Conservation (phyloP, 2,329 filamentous ascomycete species). For the Pleoardoris graminearum region DNA sequence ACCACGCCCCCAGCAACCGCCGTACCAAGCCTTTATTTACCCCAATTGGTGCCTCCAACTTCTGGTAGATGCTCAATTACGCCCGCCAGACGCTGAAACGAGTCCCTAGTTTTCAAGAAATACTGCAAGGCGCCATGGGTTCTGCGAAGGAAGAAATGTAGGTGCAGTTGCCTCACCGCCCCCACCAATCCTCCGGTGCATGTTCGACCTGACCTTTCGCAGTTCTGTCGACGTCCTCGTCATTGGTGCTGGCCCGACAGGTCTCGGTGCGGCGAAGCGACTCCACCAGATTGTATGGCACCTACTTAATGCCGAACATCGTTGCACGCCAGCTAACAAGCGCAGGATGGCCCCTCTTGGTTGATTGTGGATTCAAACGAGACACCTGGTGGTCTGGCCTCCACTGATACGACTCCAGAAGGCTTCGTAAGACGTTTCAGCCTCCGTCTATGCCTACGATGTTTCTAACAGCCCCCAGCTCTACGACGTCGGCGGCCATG, state of each 20-base stretch:
- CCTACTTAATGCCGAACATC: neutral
- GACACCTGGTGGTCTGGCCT: slow-evolving; percentile 91
- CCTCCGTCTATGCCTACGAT: slow-evolving; percentile 12
- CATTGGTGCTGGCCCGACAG: slow-evolving; percentile 96
- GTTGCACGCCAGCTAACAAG: slow-evolving; percentile 30
- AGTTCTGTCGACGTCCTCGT: slow-evolving; percentile 96
- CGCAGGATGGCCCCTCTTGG: slow-evolving; percentile 89
- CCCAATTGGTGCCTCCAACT: slow-evolving; percentile 22
- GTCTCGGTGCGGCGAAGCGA: slow-evolving; percentile 96
- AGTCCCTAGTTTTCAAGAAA: slow-evolving; percentile 49
- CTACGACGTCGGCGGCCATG: slow-evolving; percentile 97
- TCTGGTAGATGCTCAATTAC: slow-evolving; percentile 44
- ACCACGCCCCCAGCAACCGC: slow-evolving; percentile 19
- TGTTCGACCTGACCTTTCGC: slow-evolving; percentile 30
- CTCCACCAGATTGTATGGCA: slow-evolving; percentile 86
- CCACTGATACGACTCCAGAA: slow-evolving; percentile 91
- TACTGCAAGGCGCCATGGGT: slow-evolving; percentile 46
- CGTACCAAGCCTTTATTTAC: slow-evolving; percentile 12
- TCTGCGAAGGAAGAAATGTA: slow-evolving; percentile 49
- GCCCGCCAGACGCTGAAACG: slow-evolving; percentile 46
- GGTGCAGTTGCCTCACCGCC: slow-evolving; percentile 32
- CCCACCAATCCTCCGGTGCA: slow-evolving; percentile 14
- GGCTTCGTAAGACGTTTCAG: slow-evolving; percentile 79
- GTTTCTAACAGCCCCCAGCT: slow-evolving; percentile 57
- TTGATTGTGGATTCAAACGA: slow-evolving; percentile 91